phyloP scores from a whole-genome alignment of 352 stramenopile genomes.

The Phytopythium mirpurense region DNA sequence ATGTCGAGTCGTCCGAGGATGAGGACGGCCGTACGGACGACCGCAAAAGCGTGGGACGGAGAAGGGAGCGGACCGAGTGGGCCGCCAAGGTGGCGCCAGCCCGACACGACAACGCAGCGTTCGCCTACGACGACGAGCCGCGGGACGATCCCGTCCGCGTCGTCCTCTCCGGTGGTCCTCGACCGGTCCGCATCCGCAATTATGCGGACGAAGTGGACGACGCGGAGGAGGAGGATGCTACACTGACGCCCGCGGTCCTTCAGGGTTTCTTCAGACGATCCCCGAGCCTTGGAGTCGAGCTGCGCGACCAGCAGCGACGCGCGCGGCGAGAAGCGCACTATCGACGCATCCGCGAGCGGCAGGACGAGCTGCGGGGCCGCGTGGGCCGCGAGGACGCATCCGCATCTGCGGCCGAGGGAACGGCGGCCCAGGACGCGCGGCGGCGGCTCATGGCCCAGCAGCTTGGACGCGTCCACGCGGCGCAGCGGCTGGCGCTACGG shows the following conservation, averaged over 20 bases:
- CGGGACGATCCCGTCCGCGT: not conserved
- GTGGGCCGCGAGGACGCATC: constrained; percentile 9
- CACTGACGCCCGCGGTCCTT: constrained; percentile 32
- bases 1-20: constrained; percentile 21
- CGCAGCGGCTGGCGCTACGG: constrained; percentile 29
- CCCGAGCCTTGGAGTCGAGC: constrained; percentile 24
- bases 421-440: constrained; percentile 12
- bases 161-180: too few relatives aligned
- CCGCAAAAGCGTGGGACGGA: not conserved
- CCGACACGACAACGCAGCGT: not conserved
- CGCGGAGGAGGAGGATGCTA: constrained; percentile 9
- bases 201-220: not conserved
- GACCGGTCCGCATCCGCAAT: not conserved
- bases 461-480: constrained; percentile 29
- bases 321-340: constrained; percentile 37
- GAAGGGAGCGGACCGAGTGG: not conserved
- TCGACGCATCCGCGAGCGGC: constrained; percentile 31
- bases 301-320: constrained; percentile 35
- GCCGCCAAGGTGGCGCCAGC: constrained; percentile 17
- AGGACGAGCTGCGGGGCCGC: constrained; percentile 37
- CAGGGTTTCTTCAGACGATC: constrained; percentile 59
- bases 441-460: constrained; percentile 27
- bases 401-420: constrained; percentile 4
- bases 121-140: constrained; percentile 6
- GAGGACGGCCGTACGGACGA: not conserved